These are phyloP conservation scores for Verruconis gallopava DNA, from an alignment of 2,329 filamentous ascomycete species.

Conservation along the genomic window DNA sequence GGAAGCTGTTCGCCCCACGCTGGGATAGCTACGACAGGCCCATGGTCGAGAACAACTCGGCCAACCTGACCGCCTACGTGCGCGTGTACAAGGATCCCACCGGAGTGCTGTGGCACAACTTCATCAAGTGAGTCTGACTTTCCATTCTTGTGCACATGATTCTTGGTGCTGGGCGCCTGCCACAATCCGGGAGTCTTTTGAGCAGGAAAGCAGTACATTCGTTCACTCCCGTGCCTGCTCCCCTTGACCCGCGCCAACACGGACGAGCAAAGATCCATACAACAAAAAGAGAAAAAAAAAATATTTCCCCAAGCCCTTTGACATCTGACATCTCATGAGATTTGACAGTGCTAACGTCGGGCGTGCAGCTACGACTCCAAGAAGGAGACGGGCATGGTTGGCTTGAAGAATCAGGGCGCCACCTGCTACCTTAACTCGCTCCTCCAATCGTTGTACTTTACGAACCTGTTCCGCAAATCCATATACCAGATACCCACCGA, in stretches of 20 bases:
- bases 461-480: constrained; percentile 88
- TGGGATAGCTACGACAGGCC: constrained; percentile 61
- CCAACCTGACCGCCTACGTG: constrained; percentile 73
- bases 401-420: constrained; percentile 90
- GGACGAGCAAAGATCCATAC: background rate
- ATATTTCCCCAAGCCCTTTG: too few relatives aligned
- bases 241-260: background rate
- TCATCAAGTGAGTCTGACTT: constrained; percentile 45
- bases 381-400: constrained; percentile 94
- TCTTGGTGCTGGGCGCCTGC: too few relatives aligned
- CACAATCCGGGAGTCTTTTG: too few relatives aligned
- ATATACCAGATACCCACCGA: constrained; percentile 96
- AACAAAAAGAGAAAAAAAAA: background rate
- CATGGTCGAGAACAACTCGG: constrained; percentile 62
- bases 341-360: too few relatives aligned
- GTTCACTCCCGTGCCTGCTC: too few relatives aligned
- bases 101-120: constrained; percentile 82
- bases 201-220: too few relatives aligned
- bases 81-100: constrained; percentile 77
- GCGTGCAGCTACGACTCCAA: constrained; percentile 97
- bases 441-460: constrained; percentile 33
- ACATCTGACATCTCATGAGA: too few relatives aligned
- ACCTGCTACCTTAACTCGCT: constrained; percentile 42
- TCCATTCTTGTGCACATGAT: too few relatives aligned
- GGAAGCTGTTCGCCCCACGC: constrained; percentile 65